Conservation (phyloP, 768 basidiomycete species). For the Astraeus odoratus region DNA sequence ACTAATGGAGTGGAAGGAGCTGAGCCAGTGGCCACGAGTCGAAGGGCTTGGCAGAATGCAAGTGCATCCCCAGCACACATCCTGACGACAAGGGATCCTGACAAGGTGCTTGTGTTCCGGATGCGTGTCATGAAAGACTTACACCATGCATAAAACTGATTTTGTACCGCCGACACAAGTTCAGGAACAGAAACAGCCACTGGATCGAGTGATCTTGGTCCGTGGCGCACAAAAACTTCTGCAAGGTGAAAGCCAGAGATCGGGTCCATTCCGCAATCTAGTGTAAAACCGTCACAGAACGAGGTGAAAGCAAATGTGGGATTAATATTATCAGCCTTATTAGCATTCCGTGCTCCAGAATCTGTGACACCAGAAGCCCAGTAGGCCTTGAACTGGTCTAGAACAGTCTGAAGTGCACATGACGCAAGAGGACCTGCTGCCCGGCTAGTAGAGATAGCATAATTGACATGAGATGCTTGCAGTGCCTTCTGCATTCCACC, state of each 20-base stretch:
- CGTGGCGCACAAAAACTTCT: too few species aligned
- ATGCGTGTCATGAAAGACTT: constrained; percentile 13
- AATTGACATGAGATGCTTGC: background rate
- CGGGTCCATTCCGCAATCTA: too few species aligned
- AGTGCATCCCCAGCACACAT: constrained; percentile 26
- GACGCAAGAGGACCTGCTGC: constrained; percentile 22
- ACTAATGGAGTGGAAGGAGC: constrained; percentile 12
- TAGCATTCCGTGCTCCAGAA: background rate
- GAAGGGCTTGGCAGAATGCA: constrained; percentile 22
- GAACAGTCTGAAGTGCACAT: constrained; percentile 3
- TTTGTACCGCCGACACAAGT: constrained; percentile 12
- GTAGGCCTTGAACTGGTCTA: constrained; percentile 18
- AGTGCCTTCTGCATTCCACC: constrained; percentile 15
- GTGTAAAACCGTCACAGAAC: too few species aligned
- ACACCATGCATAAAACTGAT: constrained; percentile 25
- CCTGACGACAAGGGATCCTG: constrained; percentile 16
- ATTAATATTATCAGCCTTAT: too few species aligned
- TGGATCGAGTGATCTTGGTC: too few species aligned
- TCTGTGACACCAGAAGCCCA: constrained; percentile 22
- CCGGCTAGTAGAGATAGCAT: constrained; percentile 13
- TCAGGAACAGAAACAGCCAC: too few species aligned
- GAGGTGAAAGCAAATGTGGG: too few species aligned
- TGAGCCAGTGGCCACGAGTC: constrained; percentile 4
- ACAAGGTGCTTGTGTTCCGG: background rate
- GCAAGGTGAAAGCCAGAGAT: too few species aligned